Evolutionary conservation across 345 rosid genomes (phyloP).

Genomic region (Brassica rapa): DNA sequence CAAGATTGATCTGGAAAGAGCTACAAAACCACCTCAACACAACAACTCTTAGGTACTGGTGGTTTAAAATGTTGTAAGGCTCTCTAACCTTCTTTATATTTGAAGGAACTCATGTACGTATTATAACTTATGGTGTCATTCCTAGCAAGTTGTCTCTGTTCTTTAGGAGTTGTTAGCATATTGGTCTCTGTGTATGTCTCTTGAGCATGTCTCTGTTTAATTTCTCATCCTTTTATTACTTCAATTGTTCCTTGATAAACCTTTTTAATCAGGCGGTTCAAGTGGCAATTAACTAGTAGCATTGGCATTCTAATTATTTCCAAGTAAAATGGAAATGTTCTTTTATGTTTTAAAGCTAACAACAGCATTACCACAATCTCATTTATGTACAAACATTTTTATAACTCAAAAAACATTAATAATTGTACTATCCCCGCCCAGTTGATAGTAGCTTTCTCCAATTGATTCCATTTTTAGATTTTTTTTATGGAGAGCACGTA

Average conservation of each 20-base stretch:
- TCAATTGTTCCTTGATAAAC: background rate
- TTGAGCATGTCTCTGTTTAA: background rate
- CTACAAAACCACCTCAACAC: constrained; percentile 49
- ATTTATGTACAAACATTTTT: background rate
- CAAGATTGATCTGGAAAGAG: constrained; percentile 69
- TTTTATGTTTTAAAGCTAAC: background rate
- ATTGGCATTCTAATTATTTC: background rate
- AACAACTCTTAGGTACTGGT: constrained; percentile 31
- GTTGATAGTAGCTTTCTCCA: background rate
- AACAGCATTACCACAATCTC: background rate
- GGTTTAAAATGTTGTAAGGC: constrained; percentile 28
- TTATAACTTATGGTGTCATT: constrained; percentile 9
- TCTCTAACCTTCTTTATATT: constrained; percentile 22
- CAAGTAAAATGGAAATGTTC: background rate
- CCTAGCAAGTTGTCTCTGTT: constrained; percentile 1
- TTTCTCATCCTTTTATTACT: constrained; percentile 7
- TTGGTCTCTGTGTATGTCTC: constrained; percentile 2
- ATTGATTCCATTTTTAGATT: too few species aligned
- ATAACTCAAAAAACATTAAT: background rate
- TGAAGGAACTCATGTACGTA: constrained; percentile 18
- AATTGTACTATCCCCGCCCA: background rate
- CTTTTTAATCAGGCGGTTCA: background rate
- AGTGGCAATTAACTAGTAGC: background rate
- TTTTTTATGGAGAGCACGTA: too few species aligned
- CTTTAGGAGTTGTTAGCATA: background rate